Base-by-base conservation (phyloP, 495 filamentous ascomycete genomes). In the Parathielavia hyrcaniae region DNA sequence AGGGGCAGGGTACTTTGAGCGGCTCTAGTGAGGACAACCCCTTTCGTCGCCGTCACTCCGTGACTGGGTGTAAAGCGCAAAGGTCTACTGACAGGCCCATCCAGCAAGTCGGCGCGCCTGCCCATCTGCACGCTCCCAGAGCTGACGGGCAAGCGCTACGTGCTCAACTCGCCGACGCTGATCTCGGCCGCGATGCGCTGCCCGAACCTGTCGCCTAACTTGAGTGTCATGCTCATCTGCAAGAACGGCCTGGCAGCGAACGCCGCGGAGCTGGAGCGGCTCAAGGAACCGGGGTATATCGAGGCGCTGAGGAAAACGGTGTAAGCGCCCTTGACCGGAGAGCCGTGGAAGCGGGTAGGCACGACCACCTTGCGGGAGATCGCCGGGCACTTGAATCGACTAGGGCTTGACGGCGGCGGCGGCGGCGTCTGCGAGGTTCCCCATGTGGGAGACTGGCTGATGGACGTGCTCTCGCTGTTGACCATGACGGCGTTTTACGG, bases 101-200 rank as follows among this genome's bases (percentile, higher is more conserved):
- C 1, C 22, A 48, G 50, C 38, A 41, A 30, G 16, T 22, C 41
- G 2, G 8, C 51, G 10, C 47, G 57, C 5, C 62, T 69, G 9
- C 67, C 74, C 13, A 67, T 71, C 41, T 73, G 70, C 63, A 78
- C 75, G 1, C 63, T 79, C 8, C 69, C 71, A 22, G 67, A 74
- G 26, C 51, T 46, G 35, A 36, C 34, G 39, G 39, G 54, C 23
- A 63, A 62, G 17, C 9, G 64, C 22, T 68, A 68, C 53, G 39
- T 66, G 0, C 59, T 66, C 60, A 46, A 54, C 49, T 50, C 45
- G 8, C 40, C 63, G 5, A 1, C 48, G 20, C 60, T 63, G 17
- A 55, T 60, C 44, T 14, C 48, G n/a, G 56, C 63, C 11, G 63
- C 60, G 14, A 32, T 59, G 52, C 39, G 55, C 13, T 50, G 43